Evolutionary conservation across 805 yeast species (phyloP).

Genomic region (Saturnispora quitensis): DNA sequence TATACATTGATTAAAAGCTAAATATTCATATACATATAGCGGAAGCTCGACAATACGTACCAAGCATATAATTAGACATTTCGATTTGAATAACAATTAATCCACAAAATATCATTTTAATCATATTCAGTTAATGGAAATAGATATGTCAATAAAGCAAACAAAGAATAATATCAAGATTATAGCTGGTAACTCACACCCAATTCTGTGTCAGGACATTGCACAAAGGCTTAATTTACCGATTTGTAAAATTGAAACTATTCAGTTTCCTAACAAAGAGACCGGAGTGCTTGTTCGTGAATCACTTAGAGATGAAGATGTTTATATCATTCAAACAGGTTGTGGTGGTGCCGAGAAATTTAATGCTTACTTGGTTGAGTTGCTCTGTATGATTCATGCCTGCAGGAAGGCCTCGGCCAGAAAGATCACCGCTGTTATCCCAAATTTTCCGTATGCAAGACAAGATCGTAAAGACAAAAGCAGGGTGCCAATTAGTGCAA

Average conservation of each 20-base stretch:
- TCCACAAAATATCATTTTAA: neutral
- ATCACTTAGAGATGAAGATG: slow-evolving; percentile 85
- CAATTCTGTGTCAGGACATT: slow-evolving; percentile 67
- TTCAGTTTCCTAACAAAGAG: slow-evolving; percentile 80
- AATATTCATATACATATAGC: neutral
- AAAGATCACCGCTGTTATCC: slow-evolving; percentile 87
- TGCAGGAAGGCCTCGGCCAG: slow-evolving; percentile 95
- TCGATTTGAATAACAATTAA: neutral
- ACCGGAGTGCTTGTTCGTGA: slow-evolving; percentile 84
- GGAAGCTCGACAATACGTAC: neutral
- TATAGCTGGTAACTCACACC: slow-evolving; percentile 68
- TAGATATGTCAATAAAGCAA: slow-evolving; percentile 24
- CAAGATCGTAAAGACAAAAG: slow-evolving; percentile 96
- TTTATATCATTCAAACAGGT: slow-evolving; percentile 77
- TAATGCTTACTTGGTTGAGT: slow-evolving; percentile 81
- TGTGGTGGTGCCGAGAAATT: slow-evolving; percentile 49
- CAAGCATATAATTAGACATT: too few species aligned
- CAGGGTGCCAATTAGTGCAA: slow-evolving; percentile 94
- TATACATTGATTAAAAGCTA: neutral
- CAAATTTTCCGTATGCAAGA: slow-evolving; percentile 94
- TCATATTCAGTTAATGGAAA: neutral
- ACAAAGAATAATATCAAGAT: slow-evolving; percentile 40
- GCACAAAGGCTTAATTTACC: slow-evolving; percentile 56
- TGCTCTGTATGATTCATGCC: slow-evolving; percentile 84
- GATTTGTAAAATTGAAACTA: slow-evolving; percentile 68